phyloP scores from a whole-genome alignment of 1,284 basidiomycete species.

The Wolfiporia cocos region DNA sequence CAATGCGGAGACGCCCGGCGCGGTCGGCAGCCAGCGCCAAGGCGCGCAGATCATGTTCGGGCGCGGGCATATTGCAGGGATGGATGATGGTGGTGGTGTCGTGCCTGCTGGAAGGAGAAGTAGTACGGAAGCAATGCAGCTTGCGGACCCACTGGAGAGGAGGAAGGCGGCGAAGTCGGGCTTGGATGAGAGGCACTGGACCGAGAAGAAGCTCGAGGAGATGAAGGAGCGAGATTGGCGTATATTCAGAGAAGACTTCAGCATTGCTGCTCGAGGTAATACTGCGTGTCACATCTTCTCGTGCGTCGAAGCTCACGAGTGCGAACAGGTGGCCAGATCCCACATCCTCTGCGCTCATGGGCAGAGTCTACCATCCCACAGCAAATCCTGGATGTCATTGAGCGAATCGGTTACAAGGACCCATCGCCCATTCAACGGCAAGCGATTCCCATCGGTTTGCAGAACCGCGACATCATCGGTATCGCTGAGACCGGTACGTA shows the following conservation, averaged over 20 bases:
- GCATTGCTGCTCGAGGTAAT: constrained; percentile 82
- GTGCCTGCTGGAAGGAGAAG: constrained; percentile 21
- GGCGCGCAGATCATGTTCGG: constrained; percentile 86
- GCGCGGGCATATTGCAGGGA: constrained; percentile 75
- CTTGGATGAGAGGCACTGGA: constrained; percentile 94
- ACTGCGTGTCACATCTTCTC: constrained; percentile 1
- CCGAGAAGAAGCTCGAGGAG: constrained; percentile 87
- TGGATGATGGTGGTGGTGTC: constrained; percentile 67
- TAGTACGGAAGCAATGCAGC: constrained; percentile 38
- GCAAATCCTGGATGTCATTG: constrained; percentile 79
- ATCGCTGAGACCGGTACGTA: constrained; percentile 89
- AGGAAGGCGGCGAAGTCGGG: constrained; percentile 78
- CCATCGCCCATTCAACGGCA: constrained; percentile 96
- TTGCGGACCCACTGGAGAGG: constrained; percentile 77
- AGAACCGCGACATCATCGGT: constrained; percentile 95
- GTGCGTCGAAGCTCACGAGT: background rate
- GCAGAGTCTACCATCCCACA: constrained; percentile 80
- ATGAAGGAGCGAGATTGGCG: constrained; percentile 99
- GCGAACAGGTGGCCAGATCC: constrained; percentile 81
- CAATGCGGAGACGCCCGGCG: constrained; percentile 56
- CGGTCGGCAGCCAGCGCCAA: constrained; percentile 61
- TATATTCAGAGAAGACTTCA: constrained; percentile 98
- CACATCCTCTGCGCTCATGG: constrained; percentile 91
- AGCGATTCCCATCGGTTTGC: constrained; percentile 95
- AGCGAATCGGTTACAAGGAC: constrained; percentile 92